Percentiles rank a stretch among this genome's conserved stretches.
Evolutionary conservation across 1,139 yeast genomes (phyloP).

Genomic region (Magnusiomyces paraingens): DNA sequence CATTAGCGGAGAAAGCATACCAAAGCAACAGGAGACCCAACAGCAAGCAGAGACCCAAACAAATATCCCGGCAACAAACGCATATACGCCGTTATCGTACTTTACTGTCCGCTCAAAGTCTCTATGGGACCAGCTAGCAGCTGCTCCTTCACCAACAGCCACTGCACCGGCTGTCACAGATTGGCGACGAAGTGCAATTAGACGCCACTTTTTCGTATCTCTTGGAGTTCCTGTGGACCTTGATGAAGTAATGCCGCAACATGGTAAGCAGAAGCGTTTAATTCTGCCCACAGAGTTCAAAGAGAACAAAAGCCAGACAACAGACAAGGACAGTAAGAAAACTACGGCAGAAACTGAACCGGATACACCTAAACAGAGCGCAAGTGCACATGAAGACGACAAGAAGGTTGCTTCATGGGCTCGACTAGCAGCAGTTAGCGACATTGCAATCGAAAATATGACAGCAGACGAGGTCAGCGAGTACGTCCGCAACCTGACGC

Average conservation of each 20-base stretch:
- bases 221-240: conserved; percentile 56
- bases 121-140: conserved; percentile 34
- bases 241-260: conserved; percentile 42
- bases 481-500: conserved; percentile 27
- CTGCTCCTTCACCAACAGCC: conserved; percentile 19
- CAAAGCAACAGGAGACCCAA: no score
- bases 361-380: no score
- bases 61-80: no score
- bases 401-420: conserved; percentile 26
- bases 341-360: no score
- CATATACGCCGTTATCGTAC: conserved; percentile 17
- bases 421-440: conserved; percentile 30
- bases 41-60: no score
- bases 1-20: no score
- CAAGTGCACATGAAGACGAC: conserved; percentile 6
- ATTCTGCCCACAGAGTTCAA: conserved; percentile 22
- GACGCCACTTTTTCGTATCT: conserved; percentile 49
- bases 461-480: conserved; percentile 27
- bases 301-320: no score
- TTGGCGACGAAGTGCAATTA: conserved; percentile 53
- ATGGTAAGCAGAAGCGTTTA: conserved; percentile 27
- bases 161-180: conserved; percentile 29
- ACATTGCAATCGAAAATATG: conserved; percentile 34
- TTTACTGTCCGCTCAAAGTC: conserved; percentile 29
- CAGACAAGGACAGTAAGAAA: no score